These are phyloP conservation scores for Pythium guiyangense DNA, from an alignment of 352 stramenopile genomes.

Conservation along the genomic window DNA sequence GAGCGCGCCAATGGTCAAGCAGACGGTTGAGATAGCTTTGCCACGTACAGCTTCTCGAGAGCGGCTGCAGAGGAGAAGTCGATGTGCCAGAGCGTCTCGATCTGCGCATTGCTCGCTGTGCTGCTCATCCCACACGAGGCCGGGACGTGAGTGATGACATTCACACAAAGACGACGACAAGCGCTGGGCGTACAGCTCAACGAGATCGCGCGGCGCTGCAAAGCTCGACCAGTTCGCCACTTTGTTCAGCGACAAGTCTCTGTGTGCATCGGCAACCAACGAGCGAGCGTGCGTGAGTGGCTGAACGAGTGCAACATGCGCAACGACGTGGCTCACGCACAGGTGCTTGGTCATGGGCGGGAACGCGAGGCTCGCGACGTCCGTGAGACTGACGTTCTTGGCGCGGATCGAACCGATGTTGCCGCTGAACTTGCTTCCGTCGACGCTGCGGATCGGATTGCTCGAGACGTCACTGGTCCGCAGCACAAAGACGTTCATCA, in stretches of 20 bases:
- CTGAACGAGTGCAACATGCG: too few species aligned
- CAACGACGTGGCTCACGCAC: constrained; percentile 1
- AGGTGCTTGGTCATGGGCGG: constrained; percentile 4
- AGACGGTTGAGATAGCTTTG: background rate
- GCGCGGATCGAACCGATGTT: constrained; percentile 1
- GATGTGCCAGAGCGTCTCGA: constrained; percentile 5
- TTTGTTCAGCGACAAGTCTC: constrained; percentile 9
- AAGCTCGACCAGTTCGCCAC: constrained; percentile 14
- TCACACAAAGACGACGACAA: background rate
- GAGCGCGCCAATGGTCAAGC: background rate
- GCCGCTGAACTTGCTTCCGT: background rate
- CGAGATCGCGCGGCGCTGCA: background rate
- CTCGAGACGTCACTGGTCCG: constrained; percentile 7
- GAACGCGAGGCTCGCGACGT: constrained; percentile 4
- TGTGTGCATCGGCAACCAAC: background rate
- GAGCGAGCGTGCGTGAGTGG: background rate
- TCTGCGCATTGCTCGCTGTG: constrained; percentile 1
- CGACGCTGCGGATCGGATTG: constrained; percentile 9
- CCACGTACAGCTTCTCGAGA: constrained; percentile 5
- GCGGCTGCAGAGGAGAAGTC: constrained; percentile 4
- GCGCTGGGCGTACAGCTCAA: background rate
- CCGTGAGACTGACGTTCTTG: constrained; percentile 12
- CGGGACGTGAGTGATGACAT: background rate
- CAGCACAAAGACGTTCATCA: background rate
- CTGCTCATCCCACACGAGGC: background rate